Evolutionary conservation across 805 yeast genomes (phyloP).

Genomic region (Millerozyma miso): DNA sequence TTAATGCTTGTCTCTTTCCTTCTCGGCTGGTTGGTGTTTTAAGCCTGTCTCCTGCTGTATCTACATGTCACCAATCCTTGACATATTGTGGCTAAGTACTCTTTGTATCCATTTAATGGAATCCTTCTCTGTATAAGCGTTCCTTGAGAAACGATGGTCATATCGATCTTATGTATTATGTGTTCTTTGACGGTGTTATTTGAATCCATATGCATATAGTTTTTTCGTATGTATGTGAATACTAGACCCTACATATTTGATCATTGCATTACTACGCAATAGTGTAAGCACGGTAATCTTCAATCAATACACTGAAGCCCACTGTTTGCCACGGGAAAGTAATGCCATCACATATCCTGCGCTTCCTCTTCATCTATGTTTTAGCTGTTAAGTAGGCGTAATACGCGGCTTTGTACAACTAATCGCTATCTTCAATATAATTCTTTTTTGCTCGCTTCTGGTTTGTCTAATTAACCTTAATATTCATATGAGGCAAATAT

Average conservation of each 20-base stretch:
- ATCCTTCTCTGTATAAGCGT: not conserved
- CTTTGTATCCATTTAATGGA: not conserved
- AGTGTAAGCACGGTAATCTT: no score
- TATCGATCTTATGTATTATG: not conserved
- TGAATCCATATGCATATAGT: not conserved
- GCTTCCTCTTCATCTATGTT: no score
- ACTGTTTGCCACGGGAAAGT: no score
- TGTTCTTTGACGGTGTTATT: not conserved
- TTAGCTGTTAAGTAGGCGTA: no score
- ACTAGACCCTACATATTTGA: not conserved
- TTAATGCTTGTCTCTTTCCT: conserved; percentile 48
- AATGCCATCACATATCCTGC: no score
- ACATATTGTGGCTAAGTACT: not conserved
- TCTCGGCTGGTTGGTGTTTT: conserved; percentile 73
- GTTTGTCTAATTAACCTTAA: not conserved
- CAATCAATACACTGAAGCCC: no score
- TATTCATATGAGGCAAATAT: not conserved
- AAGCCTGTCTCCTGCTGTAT: conserved; percentile 10
- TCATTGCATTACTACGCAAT: not conserved
- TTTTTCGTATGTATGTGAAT: not conserved
- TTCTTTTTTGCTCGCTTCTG: not conserved
- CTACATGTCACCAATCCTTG: not conserved
- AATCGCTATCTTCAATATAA: not conserved
- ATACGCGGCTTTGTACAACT: not conserved
- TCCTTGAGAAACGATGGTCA: not conserved